Evolutionary conservation across 2,329 filamentous ascomycete species (phyloP), one percentile per base, ranked within the genome.

Genomic region (Aspergillus pseudotamarii): DNA sequence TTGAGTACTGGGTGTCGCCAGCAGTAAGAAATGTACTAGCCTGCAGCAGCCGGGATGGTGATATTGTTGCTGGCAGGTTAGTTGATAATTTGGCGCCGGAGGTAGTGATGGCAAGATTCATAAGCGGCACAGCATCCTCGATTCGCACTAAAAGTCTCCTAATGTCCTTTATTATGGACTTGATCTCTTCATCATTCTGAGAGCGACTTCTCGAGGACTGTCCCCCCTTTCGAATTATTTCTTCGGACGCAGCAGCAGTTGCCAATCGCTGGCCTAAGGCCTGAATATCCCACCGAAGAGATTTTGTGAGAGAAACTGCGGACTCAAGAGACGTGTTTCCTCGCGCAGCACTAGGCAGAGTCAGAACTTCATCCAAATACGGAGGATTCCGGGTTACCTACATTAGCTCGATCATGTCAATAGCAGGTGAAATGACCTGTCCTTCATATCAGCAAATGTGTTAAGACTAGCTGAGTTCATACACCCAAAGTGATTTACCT

Each of bases 321-420:
- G 92, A 94, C 74, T 97, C 93, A 0, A 99, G 85, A 36, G 89
- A 90, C 0, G 89, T 91, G 67, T 92, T 91, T n/a, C 90, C 90
- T 65, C 89, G 86, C 38, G 90, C 89, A 64, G 89, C 88, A 70
- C 85, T 86, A 32, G 9, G n/a, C 23, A 46, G 19, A 1, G 14
- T 64, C 26, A 63, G 30, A 12, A 4, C 4, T 14, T 21, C 14
- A 1, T 12, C 54, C 26, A 23, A n/a, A n/a, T 14, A n/a, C 50
- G 19, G 1, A n/a, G 8, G 34, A 46, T 16, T 46, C 23, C 23
- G 21, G 21, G 28, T 19, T 34, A 73, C 84, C 70, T 76, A 91
- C 89, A 95, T 95, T 71, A 97, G 85, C 76, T 97, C 92, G 71
- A 97, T 93, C 83, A 97, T 89, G 75, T 97, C 93, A 72, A 96